Evolutionary conservation across 352 stramenopile species (phyloP), one percentile per base, ranked within the genome.

Genomic region (Plasmopara muralis): DNA sequence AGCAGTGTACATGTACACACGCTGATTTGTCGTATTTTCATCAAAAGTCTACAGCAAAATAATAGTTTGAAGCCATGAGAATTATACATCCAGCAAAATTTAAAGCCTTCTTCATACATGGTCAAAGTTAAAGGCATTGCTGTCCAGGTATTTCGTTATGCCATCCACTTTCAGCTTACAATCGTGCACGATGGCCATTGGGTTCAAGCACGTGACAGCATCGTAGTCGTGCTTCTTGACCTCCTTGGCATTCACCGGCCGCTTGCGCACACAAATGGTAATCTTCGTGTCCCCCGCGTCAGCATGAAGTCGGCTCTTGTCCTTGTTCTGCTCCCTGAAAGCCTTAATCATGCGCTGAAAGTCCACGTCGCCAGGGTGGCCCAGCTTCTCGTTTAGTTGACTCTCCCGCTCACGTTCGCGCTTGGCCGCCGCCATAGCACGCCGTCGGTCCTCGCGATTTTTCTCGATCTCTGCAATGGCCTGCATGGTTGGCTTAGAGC

Each of bases 101-200:
- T 18, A 14, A 45, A 33, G 3, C 20, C 3, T 29, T 15, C 6
- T 12, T 14, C 66, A 52, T 60, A 85, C 74, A 47, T 90, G 81
- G 18, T 93, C 83, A 57, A 91, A 93, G 41, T 83, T 76, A 68
- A 99, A 99, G 0, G 88, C 82, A 33, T 95, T 97, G 66, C 96
- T 98, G 66, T 98, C 95, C 12, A 98, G 74, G 62, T 98, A 99
- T 72, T 99, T 99, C 43, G 88, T 98, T 54, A 99, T 99, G 28
- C 96, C 96, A 66, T 99, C 96, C 12, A 99, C 97, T 53, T 95
- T 94, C 38, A 98, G 74, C 68, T 98, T 98, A 58, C 95, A 97
- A 56, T 97, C 90, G 72, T 99, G 96, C 31, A 99, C 95, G 51
- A 93, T 89, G 29, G 83, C 78, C 57, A 88, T 89, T 8, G 95